Conservation (phyloP, 352 stramenopile species). For the Saprolegnia diclina region DNA sequence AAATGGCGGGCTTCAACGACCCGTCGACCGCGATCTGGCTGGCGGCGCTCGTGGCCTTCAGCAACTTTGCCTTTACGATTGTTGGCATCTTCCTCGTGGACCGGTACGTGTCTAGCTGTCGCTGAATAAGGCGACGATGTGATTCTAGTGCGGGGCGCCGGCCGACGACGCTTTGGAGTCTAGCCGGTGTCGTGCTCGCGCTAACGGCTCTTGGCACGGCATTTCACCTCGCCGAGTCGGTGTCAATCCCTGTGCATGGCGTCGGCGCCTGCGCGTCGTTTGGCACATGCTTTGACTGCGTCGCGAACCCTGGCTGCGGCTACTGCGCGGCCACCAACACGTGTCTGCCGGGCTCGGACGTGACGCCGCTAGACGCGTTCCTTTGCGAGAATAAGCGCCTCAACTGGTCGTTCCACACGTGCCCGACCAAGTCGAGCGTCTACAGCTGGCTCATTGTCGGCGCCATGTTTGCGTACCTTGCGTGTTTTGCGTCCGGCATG, state of each 20-base stretch:
- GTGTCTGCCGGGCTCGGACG: conserved; percentile 8
- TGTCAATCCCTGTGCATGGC: conserved; percentile 1
- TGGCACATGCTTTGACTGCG: conserved; percentile 20
- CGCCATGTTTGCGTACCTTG: conserved; percentile 21
- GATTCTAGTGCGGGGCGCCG: conserved; percentile 10
- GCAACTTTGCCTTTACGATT: conserved; percentile 28
- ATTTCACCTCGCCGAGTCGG: conserved; percentile 6
- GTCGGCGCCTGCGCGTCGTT: neutral
- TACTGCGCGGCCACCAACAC: neutral
- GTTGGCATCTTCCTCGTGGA: conserved; percentile 27
- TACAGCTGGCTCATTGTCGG: conserved; percentile 15
- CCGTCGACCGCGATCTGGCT: conserved; percentile 28
- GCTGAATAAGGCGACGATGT: neutral
- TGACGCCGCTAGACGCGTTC: neutral
- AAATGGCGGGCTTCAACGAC: conserved; percentile 26
- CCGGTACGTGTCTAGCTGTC: neutral
- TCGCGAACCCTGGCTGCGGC: conserved; percentile 12
- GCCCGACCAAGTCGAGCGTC: neutral
- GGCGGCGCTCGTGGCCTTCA: conserved; percentile 20
- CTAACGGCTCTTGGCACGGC: conserved; percentile 3
- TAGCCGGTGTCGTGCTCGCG: conserved; percentile 8
- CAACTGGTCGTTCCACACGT: conserved; percentile 7
- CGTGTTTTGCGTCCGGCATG: conserved; percentile 26
- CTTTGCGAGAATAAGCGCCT: conserved; percentile 6
- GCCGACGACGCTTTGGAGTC: conserved; percentile 13